Conservation (phyloP, 352 stramenopile species). For the Pythium apleroticum region DNA sequence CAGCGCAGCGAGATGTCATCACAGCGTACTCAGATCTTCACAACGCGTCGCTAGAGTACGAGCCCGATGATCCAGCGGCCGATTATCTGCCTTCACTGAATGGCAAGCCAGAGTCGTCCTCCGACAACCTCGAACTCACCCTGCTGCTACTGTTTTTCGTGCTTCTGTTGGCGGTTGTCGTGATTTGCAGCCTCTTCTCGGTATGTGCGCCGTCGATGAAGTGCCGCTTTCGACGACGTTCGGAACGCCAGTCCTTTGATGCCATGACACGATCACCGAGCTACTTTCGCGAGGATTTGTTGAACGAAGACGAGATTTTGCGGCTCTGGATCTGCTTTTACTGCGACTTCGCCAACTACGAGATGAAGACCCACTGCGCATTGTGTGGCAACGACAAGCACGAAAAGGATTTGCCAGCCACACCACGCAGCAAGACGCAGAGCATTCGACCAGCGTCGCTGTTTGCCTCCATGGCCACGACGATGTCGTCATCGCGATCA, state of each 20-base stretch:
- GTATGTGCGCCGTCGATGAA: conserved; percentile 31
- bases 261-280: conserved; percentile 27
- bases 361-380: conserved; percentile 49
- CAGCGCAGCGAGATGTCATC: conserved; percentile 18
- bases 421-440: conserved; percentile 28
- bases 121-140: conserved; percentile 29
- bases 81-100: conserved; percentile 5
- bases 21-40: background rate
- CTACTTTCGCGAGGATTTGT: conserved; percentile 49
- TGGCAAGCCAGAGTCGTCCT: background rate
- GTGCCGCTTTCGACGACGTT: conserved; percentile 22
- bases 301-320: conserved; percentile 50
- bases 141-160: conserved; percentile 40
- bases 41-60: background rate
- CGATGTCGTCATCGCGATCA: conserved; percentile 31
- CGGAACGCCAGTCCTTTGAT: conserved; percentile 29
- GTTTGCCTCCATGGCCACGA: conserved; percentile 32
- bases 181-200: conserved; percentile 35
- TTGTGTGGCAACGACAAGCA: conserved; percentile 46
- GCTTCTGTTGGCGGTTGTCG: conserved; percentile 32
- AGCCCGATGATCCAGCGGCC: conserved; percentile 3
- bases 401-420: conserved; percentile 29
- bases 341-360: conserved; percentile 65
- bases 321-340: conserved; percentile 53
- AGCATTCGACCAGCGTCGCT: conserved; percentile 34